These are phyloP conservation scores for Didymella glomerata DNA, from an alignment of 2,329 filamentous ascomycete genomes.

Conservation along the genomic window DNA sequence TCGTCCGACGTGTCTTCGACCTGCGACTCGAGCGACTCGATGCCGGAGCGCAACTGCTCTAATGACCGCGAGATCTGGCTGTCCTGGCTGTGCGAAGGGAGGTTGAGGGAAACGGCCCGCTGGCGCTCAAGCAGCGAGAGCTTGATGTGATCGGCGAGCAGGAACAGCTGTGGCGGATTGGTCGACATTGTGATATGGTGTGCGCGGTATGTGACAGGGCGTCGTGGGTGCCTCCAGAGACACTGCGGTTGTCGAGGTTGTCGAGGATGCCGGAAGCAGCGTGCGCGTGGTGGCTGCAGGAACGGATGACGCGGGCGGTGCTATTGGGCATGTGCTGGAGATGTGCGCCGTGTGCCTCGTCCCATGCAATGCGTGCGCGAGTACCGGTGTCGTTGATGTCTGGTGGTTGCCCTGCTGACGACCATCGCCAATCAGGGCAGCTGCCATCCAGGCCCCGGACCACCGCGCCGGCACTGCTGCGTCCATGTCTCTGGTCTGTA, in stretches of 20 bases:
- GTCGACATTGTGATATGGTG: conserved; percentile 41
- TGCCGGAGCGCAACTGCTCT: conserved; percentile 82
- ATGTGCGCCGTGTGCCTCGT: not conserved
- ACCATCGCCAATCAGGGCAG: not conserved
- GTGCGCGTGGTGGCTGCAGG: conserved; percentile 11
- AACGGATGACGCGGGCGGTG: conserved; percentile 4
- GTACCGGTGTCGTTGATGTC: not conserved
- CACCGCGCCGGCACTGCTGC: not conserved
- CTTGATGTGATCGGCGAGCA: conserved; percentile 96
- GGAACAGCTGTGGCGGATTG: conserved; percentile 78
- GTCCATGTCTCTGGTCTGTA: conserved; percentile 16
- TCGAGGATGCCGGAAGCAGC: conserved; percentile 1
- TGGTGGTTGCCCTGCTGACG: conserved; percentile 7
- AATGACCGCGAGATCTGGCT: conserved; percentile 88
- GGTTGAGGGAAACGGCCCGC: conserved; percentile 80
- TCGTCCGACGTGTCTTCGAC: conserved; percentile 69
- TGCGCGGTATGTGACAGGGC: conserved; percentile 5
- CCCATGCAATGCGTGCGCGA: not conserved
- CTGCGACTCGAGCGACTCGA: conserved; percentile 72
- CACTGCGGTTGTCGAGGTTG: not conserved
- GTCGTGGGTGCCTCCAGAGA: not conserved
- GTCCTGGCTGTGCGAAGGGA: conserved; percentile 83
- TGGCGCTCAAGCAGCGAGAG: conserved; percentile 91
- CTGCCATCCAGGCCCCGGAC: not conserved
- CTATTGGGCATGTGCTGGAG: not conserved